Conservation (phyloP, 2,329 filamentous ascomycete species). For the Aaosphaeria arxii region DNA sequence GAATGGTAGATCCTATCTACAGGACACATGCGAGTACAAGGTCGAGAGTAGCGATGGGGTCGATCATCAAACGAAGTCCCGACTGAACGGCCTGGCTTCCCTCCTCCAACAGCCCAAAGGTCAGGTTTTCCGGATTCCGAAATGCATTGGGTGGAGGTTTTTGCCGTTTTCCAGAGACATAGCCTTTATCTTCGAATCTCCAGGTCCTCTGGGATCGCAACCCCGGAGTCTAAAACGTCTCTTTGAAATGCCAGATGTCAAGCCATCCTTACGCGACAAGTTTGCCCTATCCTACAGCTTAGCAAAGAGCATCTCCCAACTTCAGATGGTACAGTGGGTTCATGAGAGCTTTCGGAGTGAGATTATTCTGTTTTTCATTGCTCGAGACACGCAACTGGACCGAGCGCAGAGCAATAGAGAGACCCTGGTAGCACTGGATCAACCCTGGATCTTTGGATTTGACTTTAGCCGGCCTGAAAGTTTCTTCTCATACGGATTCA, state of each 20-base stretch:
- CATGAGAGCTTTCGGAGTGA: slow-evolving; percentile 15
- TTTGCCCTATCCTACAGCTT: slow-evolving; percentile 6
- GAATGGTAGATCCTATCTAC: slow-evolving; percentile 2
- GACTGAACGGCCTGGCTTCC: slow-evolving; percentile 2
- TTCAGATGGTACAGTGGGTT: slow-evolving; percentile 15
- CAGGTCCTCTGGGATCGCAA: neutral
- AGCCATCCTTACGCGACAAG: slow-evolving; percentile 4
- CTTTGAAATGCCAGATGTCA: neutral
- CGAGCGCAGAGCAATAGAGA: neutral
- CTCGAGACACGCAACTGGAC: too few species aligned
- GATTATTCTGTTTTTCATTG: slow-evolving; percentile 13
- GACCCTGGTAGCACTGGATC: neutral
- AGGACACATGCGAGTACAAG: slow-evolving; percentile 1
- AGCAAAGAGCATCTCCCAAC: too few species aligned
- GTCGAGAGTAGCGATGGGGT: too few species aligned
- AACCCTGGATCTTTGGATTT: slow-evolving; percentile 12
- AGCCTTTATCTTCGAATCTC: slow-evolving; percentile 8
- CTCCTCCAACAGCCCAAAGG: slow-evolving; percentile 8
- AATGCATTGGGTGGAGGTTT: slow-evolving; percentile 10
- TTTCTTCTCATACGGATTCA: slow-evolving; percentile 4
- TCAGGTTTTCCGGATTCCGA: slow-evolving; percentile 7
- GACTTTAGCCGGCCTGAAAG: slow-evolving; percentile 8
- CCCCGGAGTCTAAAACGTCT: slow-evolving; percentile 4
- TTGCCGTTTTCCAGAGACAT: neutral
- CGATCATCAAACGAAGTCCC: too few species aligned